Evolutionary conservation across 441 rosid genomes (phyloP).

Genomic region (Corymbia citriodora): DNA sequence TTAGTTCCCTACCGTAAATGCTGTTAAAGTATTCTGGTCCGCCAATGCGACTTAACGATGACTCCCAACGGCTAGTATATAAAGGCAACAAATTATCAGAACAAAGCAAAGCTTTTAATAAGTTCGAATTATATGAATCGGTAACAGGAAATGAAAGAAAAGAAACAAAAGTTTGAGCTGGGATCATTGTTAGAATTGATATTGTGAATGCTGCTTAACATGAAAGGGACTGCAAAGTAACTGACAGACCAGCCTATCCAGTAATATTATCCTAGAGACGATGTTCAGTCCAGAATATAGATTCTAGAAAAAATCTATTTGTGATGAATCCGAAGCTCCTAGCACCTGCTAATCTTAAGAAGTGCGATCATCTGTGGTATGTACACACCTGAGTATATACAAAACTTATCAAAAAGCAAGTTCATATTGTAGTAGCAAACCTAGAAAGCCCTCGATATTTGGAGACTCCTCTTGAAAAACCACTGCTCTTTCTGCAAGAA

Average conservation of each 20-base stretch:
- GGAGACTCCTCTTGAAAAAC: constrained; percentile 67
- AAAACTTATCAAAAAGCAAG: not conserved
- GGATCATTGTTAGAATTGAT: not conserved
- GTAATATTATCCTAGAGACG: not conserved
- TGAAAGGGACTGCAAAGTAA: not conserved
- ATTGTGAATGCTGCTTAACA: not conserved
- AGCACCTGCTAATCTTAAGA: not conserved
- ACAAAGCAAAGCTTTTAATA: not conserved
- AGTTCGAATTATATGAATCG: not conserved
- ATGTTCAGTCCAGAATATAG: not conserved
- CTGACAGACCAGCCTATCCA: not conserved
- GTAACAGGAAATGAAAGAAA: not conserved
- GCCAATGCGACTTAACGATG: constrained; percentile 65
- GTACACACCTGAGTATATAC: not conserved
- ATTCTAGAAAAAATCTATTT: not conserved
- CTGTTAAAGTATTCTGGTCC: constrained; percentile 78
- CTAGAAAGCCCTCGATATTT: constrained; percentile 75
- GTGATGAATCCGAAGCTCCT: not conserved
- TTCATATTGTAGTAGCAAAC: constrained; percentile 17
- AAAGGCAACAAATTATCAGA: constrained; percentile 16
- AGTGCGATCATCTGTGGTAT: not conserved
- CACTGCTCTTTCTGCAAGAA: constrained; percentile 73
- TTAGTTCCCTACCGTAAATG: constrained; percentile 48
- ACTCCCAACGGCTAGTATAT: constrained; percentile 68
- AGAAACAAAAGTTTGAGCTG: not conserved